Percentiles rank a stretch among this genome's conserved stretches.
These are phyloP conservation scores for Sporopachydermia quercuum DNA, from an alignment of 805 yeast genomes.

Conservation along the genomic window DNA sequence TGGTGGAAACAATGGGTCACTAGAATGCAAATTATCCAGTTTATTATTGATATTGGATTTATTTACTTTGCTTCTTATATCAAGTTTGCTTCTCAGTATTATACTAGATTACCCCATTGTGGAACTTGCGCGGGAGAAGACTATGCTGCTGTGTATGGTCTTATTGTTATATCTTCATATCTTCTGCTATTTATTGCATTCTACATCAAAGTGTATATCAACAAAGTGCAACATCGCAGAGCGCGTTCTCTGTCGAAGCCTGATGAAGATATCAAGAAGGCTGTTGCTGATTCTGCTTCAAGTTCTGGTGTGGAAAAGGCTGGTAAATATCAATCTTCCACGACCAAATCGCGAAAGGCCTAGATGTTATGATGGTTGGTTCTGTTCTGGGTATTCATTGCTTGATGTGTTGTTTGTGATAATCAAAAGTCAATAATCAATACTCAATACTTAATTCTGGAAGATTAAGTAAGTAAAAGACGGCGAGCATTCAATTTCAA, in stretches of 20 bases:
- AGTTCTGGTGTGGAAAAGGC: neutral
- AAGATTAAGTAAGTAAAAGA: no score
- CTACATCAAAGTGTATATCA: conserved; percentile 76
- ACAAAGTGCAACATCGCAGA: conserved; percentile 7
- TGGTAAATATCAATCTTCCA: no score
- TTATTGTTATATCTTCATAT: conserved; percentile 75
- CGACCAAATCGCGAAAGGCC: neutral
- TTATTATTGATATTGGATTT: conserved; percentile 74
- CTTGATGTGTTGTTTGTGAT: no score
- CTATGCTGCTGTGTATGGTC: conserved; percentile 86
- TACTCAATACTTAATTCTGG: no score
- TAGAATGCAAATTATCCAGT: conserved; percentile 87
- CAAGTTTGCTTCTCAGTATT: conserved; percentile 26
- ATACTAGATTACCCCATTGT: conserved; percentile 64
- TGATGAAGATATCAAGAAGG: neutral
- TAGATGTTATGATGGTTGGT: no score
- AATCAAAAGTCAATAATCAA: no score
- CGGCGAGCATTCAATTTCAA: no score
- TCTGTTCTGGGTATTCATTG: no score
- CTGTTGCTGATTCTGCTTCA: neutral
- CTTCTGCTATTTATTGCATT: conserved; percentile 82
- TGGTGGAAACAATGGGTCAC: conserved; percentile 99
- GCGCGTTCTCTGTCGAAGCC: neutral
- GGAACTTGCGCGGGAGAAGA: conserved; percentile 89
- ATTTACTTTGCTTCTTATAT: conserved; percentile 92